Evolutionary conservation across 257 asterid species (phyloP).

Genomic region (Przewalskia tangutica): DNA sequence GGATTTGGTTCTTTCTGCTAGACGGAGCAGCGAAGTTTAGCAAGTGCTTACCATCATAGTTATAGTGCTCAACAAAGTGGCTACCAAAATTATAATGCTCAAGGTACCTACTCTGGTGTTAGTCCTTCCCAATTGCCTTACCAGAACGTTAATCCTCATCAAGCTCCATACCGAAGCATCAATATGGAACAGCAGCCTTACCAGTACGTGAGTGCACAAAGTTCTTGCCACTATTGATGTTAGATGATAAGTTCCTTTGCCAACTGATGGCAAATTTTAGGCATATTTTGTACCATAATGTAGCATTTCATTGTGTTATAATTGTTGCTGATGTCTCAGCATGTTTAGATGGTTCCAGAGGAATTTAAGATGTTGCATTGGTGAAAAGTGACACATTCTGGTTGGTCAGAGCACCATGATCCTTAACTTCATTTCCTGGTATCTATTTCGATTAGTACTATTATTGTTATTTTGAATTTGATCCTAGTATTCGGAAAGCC

Average conservation of each 20-base stretch:
- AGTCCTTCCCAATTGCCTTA: slow-evolving; percentile 29
- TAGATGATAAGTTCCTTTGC: background rate
- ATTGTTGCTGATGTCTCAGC: background rate
- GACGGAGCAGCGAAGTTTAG: slow-evolving; percentile 1
- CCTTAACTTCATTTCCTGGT: background rate
- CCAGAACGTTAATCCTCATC: slow-evolving; percentile 21
- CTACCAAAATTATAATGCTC: slow-evolving; percentile 23
- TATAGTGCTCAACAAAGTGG: slow-evolving; percentile 13
- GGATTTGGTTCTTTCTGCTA: slow-evolving; percentile 26
- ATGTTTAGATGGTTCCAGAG: background rate
- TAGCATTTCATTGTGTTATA: background rate
- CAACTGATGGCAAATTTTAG: background rate
- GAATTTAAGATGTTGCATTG: background rate
- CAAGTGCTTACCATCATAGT: slow-evolving; percentile 21
- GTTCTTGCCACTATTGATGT: slow-evolving; percentile 37
- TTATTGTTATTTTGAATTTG: background rate
- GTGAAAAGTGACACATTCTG: background rate
- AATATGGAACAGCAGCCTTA: slow-evolving; percentile 13
- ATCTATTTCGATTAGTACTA: background rate
- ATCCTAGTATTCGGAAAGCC: background rate
- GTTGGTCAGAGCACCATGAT: background rate
- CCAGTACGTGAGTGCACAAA: slow-evolving; percentile 28
- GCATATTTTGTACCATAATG: slow-evolving; percentile 19
- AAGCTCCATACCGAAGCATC: slow-evolving; percentile 21
- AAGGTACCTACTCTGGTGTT: slow-evolving; percentile 14